These are phyloP conservation scores for Tetrapisispora namnaoensis DNA, from an alignment of 805 yeast genomes.

Conservation along the genomic window DNA sequence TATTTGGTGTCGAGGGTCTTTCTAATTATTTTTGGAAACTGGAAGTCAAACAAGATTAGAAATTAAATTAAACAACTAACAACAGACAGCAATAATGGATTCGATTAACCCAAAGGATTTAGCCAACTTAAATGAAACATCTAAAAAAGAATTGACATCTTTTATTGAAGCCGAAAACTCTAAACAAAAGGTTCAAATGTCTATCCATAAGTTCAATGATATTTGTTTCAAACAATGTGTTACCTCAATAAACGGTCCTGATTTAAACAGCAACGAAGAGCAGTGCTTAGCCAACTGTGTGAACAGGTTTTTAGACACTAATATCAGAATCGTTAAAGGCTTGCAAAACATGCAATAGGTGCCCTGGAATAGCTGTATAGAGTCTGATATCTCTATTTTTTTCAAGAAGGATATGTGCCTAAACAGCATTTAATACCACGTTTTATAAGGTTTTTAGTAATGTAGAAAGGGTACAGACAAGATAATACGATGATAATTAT, in stretches of 20 bases:
- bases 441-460: no score
- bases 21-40: no score
- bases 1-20: no score
- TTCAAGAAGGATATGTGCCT: no score
- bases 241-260: constrained; percentile 35
- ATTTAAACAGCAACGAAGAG: constrained; percentile 51
- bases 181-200: constrained; percentile 76
- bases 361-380: no score
- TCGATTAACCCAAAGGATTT: constrained; percentile 34
- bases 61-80: no score
- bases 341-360: constrained; percentile 24
- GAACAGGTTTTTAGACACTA: constrained; percentile 78
- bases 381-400: no score
- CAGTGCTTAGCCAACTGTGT: constrained; percentile 72
- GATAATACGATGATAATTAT: no score
- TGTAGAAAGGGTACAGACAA: no score
- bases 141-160: constrained; percentile 62
- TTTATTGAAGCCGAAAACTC: constrained; percentile 79
- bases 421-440: no score
- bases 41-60: no score
- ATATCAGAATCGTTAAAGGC: constrained; percentile 67
- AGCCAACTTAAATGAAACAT: constrained; percentile 48
- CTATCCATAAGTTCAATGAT: constrained; percentile 83
- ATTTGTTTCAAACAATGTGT: constrained; percentile 86
- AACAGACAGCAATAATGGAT: constrained; percentile 28